A percentile compares a stretch with the other conserved stretches of the same genome.
Conservation (phyloP, 2,329 filamentous ascomycete species). For the Didymella glomerata region DNA sequence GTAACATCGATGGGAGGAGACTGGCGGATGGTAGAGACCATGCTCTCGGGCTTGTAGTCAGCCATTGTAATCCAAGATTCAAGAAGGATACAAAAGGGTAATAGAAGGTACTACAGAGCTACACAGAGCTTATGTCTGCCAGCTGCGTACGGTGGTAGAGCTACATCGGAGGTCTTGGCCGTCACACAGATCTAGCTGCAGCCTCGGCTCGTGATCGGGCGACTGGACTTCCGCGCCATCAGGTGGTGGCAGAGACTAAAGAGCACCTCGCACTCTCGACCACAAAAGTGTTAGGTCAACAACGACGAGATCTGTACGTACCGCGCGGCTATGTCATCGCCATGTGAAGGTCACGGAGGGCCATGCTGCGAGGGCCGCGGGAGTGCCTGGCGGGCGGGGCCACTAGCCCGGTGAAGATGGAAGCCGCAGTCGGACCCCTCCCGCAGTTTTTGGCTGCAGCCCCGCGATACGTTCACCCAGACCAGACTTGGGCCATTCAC, state of each 20-base stretch:
- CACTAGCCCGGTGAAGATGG: conserved; percentile 14
- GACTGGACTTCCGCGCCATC: conserved; percentile 7
- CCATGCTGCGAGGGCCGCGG: conserved; percentile 9
- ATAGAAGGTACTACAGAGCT: background rate
- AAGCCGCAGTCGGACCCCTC: conserved; percentile 15
- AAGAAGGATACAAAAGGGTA: background rate
- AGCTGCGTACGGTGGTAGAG: conserved; percentile 3
- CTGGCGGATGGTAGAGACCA: conserved; percentile 41
- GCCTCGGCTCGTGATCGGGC: conserved; percentile 16
- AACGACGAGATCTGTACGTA: background rate
- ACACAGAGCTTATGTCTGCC: conserved; percentile 1
- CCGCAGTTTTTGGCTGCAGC: conserved; percentile 10
- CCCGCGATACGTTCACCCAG: conserved; percentile 15
- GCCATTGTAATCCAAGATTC: conserved; percentile 29
- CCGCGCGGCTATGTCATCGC: background rate
- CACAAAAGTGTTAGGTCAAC: conserved; percentile 12
- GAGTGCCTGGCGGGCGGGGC: conserved; percentile 17
- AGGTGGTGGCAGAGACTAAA: background rate
- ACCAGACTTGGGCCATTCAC: conserved; percentile 3
- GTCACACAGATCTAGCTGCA: background rate
- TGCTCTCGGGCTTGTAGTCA: conserved; percentile 31
- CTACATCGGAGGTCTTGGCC: conserved; percentile 11
- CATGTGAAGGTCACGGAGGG: background rate
- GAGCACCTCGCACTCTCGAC: conserved; percentile 10
- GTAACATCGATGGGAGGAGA: conserved; percentile 51